Percentiles rank a stretch among this genome's conserved stretches.
These are phyloP conservation scores for Tolypocladium guangdongense DNA, from an alignment of 2,329 filamentous ascomycete species.

Conservation along the genomic window DNA sequence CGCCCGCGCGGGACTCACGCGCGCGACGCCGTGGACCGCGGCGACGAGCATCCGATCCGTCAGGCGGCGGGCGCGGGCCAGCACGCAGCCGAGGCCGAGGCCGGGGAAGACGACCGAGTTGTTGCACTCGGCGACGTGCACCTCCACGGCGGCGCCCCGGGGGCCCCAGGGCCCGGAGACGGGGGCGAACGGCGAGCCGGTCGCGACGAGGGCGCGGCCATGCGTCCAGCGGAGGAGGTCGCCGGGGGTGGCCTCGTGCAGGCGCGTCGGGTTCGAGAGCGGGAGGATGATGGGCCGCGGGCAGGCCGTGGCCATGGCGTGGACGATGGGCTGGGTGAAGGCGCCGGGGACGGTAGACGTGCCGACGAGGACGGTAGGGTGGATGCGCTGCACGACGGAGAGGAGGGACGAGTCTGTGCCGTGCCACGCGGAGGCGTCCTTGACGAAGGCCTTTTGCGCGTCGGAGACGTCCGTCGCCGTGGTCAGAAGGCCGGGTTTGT, in stretches of 20 bases:
- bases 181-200: constrained; percentile 71
- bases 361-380: constrained; percentile 73
- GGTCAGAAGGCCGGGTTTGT: constrained; percentile 69
- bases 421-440: constrained; percentile 52
- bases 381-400: constrained; percentile 56
- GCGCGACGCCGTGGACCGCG: constrained; percentile 62
- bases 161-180: constrained; percentile 50
- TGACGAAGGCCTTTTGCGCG: constrained; percentile 58
- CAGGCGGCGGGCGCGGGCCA: constrained; percentile 55
- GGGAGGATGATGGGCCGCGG: constrained; percentile 70
- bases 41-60: constrained; percentile 74
- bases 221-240: constrained; percentile 72
- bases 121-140: constrained; percentile 68
- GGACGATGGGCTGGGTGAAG: constrained; percentile 65
- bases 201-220: constrained; percentile 69
- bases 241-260: constrained; percentile 71
- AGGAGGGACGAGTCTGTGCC: constrained; percentile 47
- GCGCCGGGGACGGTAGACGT: constrained; percentile 69
- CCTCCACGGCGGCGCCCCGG: constrained; percentile 28
- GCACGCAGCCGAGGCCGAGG: constrained; percentile 69
- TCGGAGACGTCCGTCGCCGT: constrained; percentile 50
- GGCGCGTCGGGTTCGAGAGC: constrained; percentile 71
- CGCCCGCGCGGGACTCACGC: constrained; percentile 55
- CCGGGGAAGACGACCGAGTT: constrained; percentile 80
- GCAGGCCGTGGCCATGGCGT: constrained; percentile 64